Conservation (phyloP, 169 alveolate genomes). For the Cryptosporidium baileyi region DNA sequence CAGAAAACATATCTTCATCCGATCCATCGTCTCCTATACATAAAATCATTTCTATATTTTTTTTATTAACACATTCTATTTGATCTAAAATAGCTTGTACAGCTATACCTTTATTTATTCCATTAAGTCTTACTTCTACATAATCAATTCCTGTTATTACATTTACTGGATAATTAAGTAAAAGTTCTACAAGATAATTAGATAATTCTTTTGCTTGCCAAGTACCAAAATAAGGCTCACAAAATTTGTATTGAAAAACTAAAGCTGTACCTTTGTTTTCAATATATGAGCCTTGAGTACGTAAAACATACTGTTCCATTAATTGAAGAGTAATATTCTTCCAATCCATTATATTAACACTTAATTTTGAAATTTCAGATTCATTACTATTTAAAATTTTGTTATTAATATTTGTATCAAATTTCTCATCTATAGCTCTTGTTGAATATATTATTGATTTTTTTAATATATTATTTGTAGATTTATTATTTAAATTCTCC, state of each 20-base stretch:
- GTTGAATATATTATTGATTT: neutral
- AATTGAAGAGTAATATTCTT: constrained; percentile 74
- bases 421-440: neutral
- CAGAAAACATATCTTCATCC: constrained; percentile 59
- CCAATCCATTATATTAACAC: constrained; percentile 68
- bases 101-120: constrained; percentile 44
- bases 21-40: constrained; percentile 62
- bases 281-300: constrained; percentile 87
- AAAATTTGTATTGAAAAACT: constrained; percentile 84
- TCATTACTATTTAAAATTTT: neutral
- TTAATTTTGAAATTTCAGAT: neutral
- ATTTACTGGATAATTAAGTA: constrained; percentile 73
- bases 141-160: constrained; percentile 63
- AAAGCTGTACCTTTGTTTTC: constrained; percentile 83
- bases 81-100: constrained; percentile 5
- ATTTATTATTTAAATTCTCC: neutral
- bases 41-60: neutral
- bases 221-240: constrained; percentile 86
- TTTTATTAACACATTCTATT: neutral
- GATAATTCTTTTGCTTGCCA: constrained; percentile 85
- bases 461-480: neutral
- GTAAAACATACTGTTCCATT: constrained; percentile 77
- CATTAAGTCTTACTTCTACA: constrained; percentile 52
- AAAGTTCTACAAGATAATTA: constrained; percentile 57
- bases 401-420: neutral